These are phyloP conservation scores for Melampsora larici-populina DNA, from an alignment of 1,284 basidiomycete species.

Conservation along the genomic window DNA sequence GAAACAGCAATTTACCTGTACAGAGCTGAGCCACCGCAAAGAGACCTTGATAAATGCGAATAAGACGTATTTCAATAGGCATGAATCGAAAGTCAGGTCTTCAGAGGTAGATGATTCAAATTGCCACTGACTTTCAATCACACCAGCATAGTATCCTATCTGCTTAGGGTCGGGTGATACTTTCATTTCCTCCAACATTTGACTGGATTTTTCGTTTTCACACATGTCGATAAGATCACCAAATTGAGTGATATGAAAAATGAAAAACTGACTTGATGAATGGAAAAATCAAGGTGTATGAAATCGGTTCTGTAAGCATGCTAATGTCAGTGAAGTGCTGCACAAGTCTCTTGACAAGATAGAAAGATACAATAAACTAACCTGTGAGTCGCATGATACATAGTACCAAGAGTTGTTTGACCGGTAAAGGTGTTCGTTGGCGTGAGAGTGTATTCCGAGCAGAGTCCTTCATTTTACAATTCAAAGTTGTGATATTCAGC, in stretches of 20 bases:
- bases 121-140: conserved; percentile 36
- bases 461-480: too few species aligned
- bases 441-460: too few species aligned
- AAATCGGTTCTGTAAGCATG: conserved; percentile 15
- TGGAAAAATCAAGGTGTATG: conserved; percentile 42
- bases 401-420: conserved; percentile 14
- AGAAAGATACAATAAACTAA: too few species aligned
- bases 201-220: neutral
- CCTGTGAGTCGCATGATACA: conserved; percentile 39
- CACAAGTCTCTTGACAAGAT: too few species aligned
- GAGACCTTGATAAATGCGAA: neutral
- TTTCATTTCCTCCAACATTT: conserved; percentile 41
- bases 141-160: conserved; percentile 40
- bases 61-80: neutral
- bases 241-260: too few species aligned
- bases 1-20: conserved; percentile 13
- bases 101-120: neutral
- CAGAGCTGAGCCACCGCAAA: conserved; percentile 41
- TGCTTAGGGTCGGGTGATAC: conserved; percentile 25
- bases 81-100: neutral
- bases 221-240: too few species aligned
- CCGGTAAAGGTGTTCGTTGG: conserved; percentile 28
- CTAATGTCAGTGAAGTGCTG: too few species aligned
- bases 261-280: conserved; percentile 35
- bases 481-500: too few species aligned